A percentile compares a stretch with the other conserved stretches of the same genome.
Conservation (phyloP, 108 stramenopile genomes). For the Conticribra weissflogii region DNA sequence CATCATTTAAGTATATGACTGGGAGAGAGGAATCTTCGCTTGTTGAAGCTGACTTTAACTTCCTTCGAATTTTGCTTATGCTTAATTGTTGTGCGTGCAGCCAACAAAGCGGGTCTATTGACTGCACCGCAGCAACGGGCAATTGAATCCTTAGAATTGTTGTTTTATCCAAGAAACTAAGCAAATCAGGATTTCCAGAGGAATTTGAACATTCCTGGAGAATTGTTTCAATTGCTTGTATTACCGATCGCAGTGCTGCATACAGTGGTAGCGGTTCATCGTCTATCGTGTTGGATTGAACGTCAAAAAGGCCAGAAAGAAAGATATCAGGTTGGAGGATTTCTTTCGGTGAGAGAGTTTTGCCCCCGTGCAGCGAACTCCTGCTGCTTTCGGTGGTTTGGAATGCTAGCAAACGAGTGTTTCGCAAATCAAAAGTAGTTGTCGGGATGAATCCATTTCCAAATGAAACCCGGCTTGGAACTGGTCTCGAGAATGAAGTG, state of each 20-base stretch:
- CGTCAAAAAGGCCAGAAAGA: background rate
- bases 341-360: constrained; percentile 32
- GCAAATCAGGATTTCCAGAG: background rate
- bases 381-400: constrained; percentile 1
- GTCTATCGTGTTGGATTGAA: background rate
- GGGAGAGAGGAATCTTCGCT: constrained; percentile 6
- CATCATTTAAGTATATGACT: constrained; percentile 63
- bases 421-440: too few species aligned
- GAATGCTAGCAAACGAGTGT: too few species aligned
- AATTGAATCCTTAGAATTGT: constrained; percentile 58
- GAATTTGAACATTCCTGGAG: background rate
- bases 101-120: constrained; percentile 72
- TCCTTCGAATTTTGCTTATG: constrained; percentile 15
- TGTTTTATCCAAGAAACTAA: constrained; percentile 17
- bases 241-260: constrained; percentile 13
- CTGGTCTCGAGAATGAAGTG: too few species aligned
- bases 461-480: too few species aligned
- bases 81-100: constrained; percentile 54
- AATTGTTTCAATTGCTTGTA: constrained; percentile 9
- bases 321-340: constrained; percentile 33
- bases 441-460: too few species aligned
- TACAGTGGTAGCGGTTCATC: constrained; percentile 30
- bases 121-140: constrained; percentile 48
- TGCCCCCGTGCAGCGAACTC: constrained; percentile 14
- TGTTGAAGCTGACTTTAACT: background rate